These are phyloP conservation scores for Rutstroemia sp. DNA, from an alignment of 2,329 filamentous ascomycete species.

Conservation along the genomic window DNA sequence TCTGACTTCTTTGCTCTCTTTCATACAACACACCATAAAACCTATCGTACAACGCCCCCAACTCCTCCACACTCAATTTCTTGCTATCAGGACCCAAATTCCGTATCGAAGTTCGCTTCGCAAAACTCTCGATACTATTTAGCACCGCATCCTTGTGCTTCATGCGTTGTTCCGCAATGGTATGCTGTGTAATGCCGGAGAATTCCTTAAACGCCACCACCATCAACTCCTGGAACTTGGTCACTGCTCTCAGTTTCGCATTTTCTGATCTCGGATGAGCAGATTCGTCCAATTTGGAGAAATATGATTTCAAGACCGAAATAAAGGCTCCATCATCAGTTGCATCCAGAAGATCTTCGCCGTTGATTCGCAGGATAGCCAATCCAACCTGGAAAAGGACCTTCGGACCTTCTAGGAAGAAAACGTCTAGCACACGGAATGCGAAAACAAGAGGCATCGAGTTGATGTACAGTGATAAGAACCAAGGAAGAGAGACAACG, in stretches of 20 bases:
- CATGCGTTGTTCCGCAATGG: slow-evolving; percentile 77
- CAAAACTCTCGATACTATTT: slow-evolving; percentile 94
- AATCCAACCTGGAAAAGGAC: slow-evolving; percentile 95
- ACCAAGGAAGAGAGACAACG: slow-evolving; percentile 96
- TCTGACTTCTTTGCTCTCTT: slow-evolving; percentile 72
- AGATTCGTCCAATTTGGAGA: slow-evolving; percentile 86
- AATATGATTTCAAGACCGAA: slow-evolving; percentile 91
- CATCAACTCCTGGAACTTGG: slow-evolving; percentile 96
- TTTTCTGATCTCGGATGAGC: slow-evolving; percentile 95
- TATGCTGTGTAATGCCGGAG: slow-evolving; percentile 87
- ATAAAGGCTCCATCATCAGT: slow-evolving; percentile 95
- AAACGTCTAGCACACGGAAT: slow-evolving; percentile 92
- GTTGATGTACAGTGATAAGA: slow-evolving; percentile 96
- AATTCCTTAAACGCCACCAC: slow-evolving; percentile 99
- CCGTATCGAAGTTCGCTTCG: slow-evolving; percentile 90
- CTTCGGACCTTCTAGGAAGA: slow-evolving; percentile 96
- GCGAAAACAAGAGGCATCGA: slow-evolving; percentile 98
- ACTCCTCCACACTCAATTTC: slow-evolving; percentile 73
- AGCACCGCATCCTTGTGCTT: slow-evolving; percentile 94
- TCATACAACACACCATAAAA: slow-evolving; percentile 93
- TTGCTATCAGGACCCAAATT: slow-evolving; percentile 97
- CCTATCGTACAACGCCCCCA: slow-evolving; percentile 85
- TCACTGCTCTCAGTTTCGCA: slow-evolving; percentile 86
- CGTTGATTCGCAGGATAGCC: slow-evolving; percentile 95
- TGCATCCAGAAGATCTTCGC: slow-evolving; percentile 89